phyloP scores from a whole-genome alignment of 257 asterid genomes.

The Lycium barbarum region DNA sequence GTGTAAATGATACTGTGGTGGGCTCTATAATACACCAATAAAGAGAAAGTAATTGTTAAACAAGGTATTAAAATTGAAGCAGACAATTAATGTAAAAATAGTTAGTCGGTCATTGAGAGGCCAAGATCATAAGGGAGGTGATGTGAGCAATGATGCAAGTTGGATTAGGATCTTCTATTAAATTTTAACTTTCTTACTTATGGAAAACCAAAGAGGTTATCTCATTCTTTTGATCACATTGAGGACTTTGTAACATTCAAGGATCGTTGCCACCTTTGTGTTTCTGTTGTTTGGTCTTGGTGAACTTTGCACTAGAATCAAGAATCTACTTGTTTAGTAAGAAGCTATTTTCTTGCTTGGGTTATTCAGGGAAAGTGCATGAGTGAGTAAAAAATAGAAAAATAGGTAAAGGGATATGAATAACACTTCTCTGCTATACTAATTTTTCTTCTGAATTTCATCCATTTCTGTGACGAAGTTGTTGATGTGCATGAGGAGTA shows the following conservation, averaged over 20 bases:
- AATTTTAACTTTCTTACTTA: not conserved
- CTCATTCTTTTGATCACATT: not conserved
- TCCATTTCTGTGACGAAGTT: not conserved
- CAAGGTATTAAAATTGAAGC: not conserved
- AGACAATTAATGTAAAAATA: not conserved
- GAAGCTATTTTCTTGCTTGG: not conserved
- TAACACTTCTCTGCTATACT: not conserved
- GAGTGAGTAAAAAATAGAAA: not conserved
- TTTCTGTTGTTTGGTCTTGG: not conserved
- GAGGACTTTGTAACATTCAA: not conserved
- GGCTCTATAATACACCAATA: conserved; percentile 7
- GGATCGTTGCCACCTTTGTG: not conserved
- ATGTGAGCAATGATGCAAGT: conserved; percentile 24
- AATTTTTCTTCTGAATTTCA: not conserved
- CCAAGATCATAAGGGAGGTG: conserved; percentile 26
- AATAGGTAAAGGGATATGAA: not conserved
- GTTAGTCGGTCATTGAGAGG: conserved; percentile 18
- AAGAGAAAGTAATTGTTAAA: conserved; percentile 6
- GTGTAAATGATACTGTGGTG: conserved; percentile 2
- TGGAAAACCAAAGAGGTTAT: not conserved
- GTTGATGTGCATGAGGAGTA: conserved; percentile 11
- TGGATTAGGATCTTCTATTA: conserved; percentile 26
- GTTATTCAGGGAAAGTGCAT: not conserved
- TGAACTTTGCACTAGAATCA: not conserved
- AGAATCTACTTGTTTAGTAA: not conserved